These are phyloP conservation scores for Solanum lycopersicoides DNA, from an alignment of 257 asterid species.

Conservation along the genomic window DNA sequence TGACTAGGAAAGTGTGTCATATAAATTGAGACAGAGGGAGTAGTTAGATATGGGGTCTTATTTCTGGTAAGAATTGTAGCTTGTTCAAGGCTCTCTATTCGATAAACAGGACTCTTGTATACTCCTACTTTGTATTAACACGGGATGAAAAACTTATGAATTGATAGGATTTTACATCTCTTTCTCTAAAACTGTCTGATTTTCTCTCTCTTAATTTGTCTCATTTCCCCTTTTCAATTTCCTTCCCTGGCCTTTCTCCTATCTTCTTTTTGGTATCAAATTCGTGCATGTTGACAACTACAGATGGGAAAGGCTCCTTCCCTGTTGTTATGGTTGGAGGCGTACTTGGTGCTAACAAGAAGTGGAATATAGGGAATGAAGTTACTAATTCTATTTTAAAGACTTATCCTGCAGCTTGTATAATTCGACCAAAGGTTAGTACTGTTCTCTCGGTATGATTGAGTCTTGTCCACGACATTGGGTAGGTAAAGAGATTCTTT, in stretches of 20 bases:
- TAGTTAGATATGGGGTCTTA: not conserved
- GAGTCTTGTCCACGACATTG: not conserved
- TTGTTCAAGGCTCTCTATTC: not conserved
- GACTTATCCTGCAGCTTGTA: constrained; percentile 64
- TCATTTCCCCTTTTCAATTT: not conserved
- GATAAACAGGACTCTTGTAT: not conserved
- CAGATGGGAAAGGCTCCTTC: constrained; percentile 70
- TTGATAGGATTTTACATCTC: not conserved
- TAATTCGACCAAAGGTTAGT: constrained; percentile 79
- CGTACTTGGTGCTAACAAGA: constrained; percentile 73
- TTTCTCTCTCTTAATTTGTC: not conserved
- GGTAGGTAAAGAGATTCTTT: not conserved
- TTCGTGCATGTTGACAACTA: constrained; percentile 11
- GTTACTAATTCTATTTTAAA: constrained; percentile 51
- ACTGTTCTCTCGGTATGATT: not conserved
- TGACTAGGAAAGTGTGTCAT: not conserved
- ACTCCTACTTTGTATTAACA: not conserved
- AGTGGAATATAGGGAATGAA: constrained; percentile 79
- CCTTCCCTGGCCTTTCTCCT: not conserved
- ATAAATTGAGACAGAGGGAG: not conserved
- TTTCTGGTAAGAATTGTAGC: not conserved
- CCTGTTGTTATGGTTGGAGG: constrained; percentile 96
- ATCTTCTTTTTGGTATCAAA: not conserved
- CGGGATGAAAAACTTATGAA: not conserved
- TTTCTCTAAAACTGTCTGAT: not conserved